A percentile compares a stretch with the other conserved stretches of the same genome.
phyloP scores from a whole-genome alignment of 2,329 filamentous ascomycete genomes.

The Xylariomycetidae sp. region DNA sequence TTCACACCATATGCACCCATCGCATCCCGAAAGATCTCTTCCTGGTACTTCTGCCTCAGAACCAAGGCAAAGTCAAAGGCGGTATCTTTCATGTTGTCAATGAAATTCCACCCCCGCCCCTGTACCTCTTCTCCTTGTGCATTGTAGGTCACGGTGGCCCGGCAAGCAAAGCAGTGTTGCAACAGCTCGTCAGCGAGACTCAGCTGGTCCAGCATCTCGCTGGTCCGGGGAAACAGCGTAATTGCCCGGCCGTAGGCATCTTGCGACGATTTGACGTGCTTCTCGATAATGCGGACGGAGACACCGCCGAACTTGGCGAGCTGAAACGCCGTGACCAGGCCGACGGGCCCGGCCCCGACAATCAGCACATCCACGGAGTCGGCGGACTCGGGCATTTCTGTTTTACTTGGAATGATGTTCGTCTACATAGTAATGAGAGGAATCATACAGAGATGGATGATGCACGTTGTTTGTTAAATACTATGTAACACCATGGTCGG shows the following conservation, averaged over 20 bases:
- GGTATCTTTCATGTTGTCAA: conserved; percentile 47
- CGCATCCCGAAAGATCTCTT: conserved; percentile 41
- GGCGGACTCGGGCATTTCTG: no score
- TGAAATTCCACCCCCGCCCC: conserved; percentile 44
- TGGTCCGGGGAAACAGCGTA: conserved; percentile 46
- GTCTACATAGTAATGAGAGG: no score
- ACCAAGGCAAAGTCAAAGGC: conserved; percentile 46
- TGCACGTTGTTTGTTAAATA: no score
- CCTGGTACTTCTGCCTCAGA: conserved; percentile 48
- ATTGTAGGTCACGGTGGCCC: conserved; percentile 44
- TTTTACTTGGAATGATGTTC: no score
- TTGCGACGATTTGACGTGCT: conserved; percentile 42
- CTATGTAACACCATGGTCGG: no score
- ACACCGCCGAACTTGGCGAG: conserved; percentile 33
- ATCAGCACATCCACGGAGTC: conserved; percentile 30
- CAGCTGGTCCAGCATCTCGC: conserved; percentile 49
- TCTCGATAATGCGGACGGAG: conserved; percentile 43
- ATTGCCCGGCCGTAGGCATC: conserved; percentile 50
- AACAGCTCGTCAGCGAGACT: conserved; percentile 43
- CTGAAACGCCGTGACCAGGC: conserved; percentile 38
- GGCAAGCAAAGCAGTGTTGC: conserved; percentile 48
- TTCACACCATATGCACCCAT: conserved; percentile 24
- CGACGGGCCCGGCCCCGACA: conserved; percentile 36
- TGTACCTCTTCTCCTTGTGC: conserved; percentile 34
- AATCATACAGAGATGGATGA: no score